A percentile compares a stretch with the other conserved stretches of the same genome.
Conservation (phyloP, 129 eudicot species). For the Ambrosia trifida region DNA sequence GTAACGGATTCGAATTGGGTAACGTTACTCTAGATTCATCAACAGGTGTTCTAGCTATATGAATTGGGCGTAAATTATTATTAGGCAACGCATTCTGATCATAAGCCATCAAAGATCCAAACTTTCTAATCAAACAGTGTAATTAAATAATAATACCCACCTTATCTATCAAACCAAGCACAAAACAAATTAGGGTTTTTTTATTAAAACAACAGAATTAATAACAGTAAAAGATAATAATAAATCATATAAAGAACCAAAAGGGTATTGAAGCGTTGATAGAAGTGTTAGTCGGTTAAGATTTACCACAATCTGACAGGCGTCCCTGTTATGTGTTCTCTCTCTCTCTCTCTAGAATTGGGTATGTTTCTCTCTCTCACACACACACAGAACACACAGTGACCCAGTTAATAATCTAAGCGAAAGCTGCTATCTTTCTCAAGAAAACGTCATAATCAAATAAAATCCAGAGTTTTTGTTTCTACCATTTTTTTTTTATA, state of each 20-base stretch:
- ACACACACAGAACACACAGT: slow-evolving; percentile 20
- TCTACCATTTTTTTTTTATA: slow-evolving; percentile 5
- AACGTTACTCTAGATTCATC: slow-evolving; percentile 58
- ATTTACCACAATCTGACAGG: slow-evolving; percentile 34
- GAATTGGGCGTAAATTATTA: slow-evolving; percentile 67
- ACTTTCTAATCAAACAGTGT: slow-evolving; percentile 3
- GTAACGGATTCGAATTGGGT: slow-evolving; percentile 41
- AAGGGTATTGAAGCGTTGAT: background rate
- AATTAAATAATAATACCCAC: background rate
- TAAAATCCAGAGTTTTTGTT: slow-evolving; percentile 24
- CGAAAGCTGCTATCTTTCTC: slow-evolving; percentile 18
- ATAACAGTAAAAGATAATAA: slow-evolving; percentile 23
- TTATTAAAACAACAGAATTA: background rate
- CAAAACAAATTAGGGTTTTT: slow-evolving; percentile 7
- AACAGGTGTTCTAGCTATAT: slow-evolving; percentile 43
- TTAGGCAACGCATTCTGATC: slow-evolving; percentile 73
- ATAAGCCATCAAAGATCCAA: slow-evolving; percentile 65
- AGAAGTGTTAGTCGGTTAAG: slow-evolving; percentile 31
- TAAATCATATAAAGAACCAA: background rate
- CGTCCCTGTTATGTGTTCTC: slow-evolving; percentile 19
- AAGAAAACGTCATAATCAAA: slow-evolving; percentile 28
- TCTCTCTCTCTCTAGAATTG: background rate
- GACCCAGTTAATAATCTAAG: slow-evolving; percentile 9
- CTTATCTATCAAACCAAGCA: background rate
- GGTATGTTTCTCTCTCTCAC: background rate